Percentiles rank a stretch among this genome's conserved stretches.
These are phyloP conservation scores for Tubosaeta sp. DNA, from an alignment of 768 basidiomycete species.

Conservation along the genomic window DNA sequence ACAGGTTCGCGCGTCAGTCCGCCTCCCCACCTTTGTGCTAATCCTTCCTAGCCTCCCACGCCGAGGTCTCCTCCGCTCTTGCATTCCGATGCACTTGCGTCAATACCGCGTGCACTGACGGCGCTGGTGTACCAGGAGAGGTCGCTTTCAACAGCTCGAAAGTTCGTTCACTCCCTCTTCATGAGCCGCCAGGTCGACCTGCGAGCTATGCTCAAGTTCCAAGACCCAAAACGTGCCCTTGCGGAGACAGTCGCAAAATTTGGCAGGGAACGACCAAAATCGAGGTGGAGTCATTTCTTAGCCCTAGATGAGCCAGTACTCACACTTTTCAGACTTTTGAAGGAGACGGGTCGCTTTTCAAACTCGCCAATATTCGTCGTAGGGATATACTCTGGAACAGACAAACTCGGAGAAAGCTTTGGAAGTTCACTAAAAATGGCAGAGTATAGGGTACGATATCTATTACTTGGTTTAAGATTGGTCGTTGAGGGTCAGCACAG, in stretches of 20 bases:
- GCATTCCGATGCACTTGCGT: conserved; percentile 85
- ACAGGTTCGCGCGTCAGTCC: conserved; percentile 41
- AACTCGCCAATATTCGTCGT: conserved; percentile 93
- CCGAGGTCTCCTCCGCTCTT: conserved; percentile 48
- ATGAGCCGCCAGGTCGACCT: conserved; percentile 82
- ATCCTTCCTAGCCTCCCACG: conserved; percentile 42
- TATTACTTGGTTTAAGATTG: background rate
- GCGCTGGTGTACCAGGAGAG: conserved; percentile 86
- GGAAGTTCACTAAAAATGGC: conserved; percentile 94
- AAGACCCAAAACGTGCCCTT: conserved; percentile 76
- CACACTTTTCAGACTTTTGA: conserved; percentile 58
- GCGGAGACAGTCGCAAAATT: conserved; percentile 69
- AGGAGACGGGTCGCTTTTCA: conserved; percentile 88
- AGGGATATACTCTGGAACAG: conserved; percentile 82
- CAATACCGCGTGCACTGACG: conserved; percentile 80
- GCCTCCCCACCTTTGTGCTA: background rate
- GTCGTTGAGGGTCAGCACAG: conserved; percentile 31
- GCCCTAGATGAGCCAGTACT: background rate
- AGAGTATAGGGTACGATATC: conserved; percentile 69
- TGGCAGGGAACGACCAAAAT: conserved; percentile 59
- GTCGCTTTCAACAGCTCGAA: conserved; percentile 80
- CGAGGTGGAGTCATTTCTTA: conserved; percentile 44
- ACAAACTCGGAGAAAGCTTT: conserved; percentile 91
- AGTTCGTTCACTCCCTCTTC: conserved; percentile 88
- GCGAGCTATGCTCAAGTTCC: conserved; percentile 72